Percentiles rank a stretch among this genome's conserved stretches.
phyloP scores from a whole-genome alignment of 371 early-diverging fungal species.

The Mortierella sp. region DNA sequence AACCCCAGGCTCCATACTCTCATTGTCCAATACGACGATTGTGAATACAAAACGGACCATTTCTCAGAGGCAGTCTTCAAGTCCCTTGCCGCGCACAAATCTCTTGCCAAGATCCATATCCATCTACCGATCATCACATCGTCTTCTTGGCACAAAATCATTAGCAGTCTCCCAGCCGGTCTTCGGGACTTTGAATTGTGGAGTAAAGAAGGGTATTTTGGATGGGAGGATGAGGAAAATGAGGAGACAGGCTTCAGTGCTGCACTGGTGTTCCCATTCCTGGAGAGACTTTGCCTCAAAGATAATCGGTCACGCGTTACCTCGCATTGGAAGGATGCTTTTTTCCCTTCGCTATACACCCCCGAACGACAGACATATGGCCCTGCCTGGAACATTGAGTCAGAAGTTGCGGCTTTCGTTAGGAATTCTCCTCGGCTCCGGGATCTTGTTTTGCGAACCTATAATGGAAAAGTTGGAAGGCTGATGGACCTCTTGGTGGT shows the following conservation, averaged over 20 bases:
- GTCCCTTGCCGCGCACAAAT: not conserved
- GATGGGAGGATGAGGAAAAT: not conserved
- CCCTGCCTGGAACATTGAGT: not conserved
- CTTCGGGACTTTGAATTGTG: not conserved
- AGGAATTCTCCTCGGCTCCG: not conserved
- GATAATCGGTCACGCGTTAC: not conserved
- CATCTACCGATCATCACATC: not conserved
- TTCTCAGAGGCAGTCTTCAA: slow-evolving; percentile 6
- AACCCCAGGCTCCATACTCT: slow-evolving; percentile 6
- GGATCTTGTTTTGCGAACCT: not conserved
- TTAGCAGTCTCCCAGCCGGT: not conserved
- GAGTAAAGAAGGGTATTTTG: not conserved
- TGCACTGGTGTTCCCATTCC: not conserved
- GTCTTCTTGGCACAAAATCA: not conserved
- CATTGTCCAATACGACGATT: not conserved
- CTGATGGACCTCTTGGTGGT: not conserved
- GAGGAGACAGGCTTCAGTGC: too few relatives aligned
- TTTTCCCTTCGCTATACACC: not conserved
- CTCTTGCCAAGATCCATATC: not conserved
- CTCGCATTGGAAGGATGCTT: not conserved
- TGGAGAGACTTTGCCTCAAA: not conserved
- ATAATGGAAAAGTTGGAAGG: not conserved
- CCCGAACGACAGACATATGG: too few relatives aligned
- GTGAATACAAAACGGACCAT: not conserved
- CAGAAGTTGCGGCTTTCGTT: not conserved